phyloP scores from a whole-genome alignment of 495 filamentous ascomycete species.

The Podospora sp. region DNA sequence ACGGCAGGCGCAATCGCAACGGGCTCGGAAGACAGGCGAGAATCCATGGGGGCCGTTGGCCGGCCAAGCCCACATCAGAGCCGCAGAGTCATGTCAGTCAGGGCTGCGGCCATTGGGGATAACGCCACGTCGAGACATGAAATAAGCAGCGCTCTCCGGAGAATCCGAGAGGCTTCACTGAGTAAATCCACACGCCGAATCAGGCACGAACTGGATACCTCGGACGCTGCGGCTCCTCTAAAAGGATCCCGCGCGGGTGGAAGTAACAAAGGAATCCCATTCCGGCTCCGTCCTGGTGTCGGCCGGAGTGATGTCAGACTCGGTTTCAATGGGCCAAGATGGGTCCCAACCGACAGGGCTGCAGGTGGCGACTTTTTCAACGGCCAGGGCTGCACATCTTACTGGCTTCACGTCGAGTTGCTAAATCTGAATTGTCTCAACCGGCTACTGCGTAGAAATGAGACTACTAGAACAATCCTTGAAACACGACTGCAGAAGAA shows the following conservation, averaged over 20 bases:
- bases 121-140: background rate
- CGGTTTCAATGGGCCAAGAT: background rate
- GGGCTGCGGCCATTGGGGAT: too few relatives aligned
- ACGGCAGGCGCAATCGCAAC: background rate
- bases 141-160: background rate
- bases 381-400: too few relatives aligned
- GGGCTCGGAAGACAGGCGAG: too few relatives aligned
- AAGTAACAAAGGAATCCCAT: background rate
- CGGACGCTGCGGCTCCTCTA: background rate
- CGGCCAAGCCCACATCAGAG: too few relatives aligned
- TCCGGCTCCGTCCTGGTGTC: background rate
- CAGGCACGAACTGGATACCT: background rate
- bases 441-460: slow-evolving; percentile 12
- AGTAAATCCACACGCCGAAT: background rate
- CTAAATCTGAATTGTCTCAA: slow-evolving; percentile 11
- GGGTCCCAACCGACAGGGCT: background rate
- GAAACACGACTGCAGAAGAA: slow-evolving; percentile 16
- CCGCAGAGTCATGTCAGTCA: too few relatives aligned
- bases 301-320: background rate
- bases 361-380: background rate
- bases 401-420: background rate
- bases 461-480: slow-evolving; percentile 23
- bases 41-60: too few relatives aligned
- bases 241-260: background rate
- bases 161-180: background rate